A percentile compares a stretch with the other conserved stretches of the same genome.
Conservation (phyloP, 2,329 filamentous ascomycete species). For the Trichoderma sp. region DNA sequence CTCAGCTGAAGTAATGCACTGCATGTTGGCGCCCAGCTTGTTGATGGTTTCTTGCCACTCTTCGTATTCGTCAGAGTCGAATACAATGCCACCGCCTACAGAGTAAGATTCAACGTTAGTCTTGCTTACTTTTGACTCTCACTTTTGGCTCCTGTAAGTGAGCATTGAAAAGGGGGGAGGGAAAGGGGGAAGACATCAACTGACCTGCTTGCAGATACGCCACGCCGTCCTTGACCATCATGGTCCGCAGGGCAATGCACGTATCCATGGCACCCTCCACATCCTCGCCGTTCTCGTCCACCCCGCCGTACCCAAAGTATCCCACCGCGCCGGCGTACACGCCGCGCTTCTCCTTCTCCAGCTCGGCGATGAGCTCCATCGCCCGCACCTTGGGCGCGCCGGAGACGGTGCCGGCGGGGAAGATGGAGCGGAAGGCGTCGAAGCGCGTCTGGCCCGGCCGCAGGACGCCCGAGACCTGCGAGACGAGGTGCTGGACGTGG, state of each 20-base stretch:
- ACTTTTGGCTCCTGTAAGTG: not conserved
- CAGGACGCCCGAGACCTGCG: constrained; percentile 90
- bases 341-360: constrained; percentile 91
- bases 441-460: constrained; percentile 83
- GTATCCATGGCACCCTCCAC: constrained; percentile 90
- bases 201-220: constrained; percentile 83
- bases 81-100: constrained; percentile 82
- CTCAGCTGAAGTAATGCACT: constrained; percentile 84
- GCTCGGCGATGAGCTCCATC: constrained; percentile 95
- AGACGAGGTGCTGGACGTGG: constrained; percentile 96
- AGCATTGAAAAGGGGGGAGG: not conserved
- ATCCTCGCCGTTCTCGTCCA: constrained; percentile 63
- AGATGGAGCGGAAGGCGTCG: constrained; percentile 94
- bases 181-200: not conserved
- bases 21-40: constrained; percentile 88
- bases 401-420: constrained; percentile 93
- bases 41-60: constrained; percentile 95
- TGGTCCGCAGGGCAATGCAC: constrained; percentile 78
- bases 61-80: constrained; percentile 89
- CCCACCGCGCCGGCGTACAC: constrained; percentile 95
- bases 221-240: constrained; percentile 88
- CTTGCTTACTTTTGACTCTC: not conserved
- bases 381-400: constrained; percentile 94
- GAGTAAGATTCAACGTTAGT: constrained; percentile 7
- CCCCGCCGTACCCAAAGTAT: constrained; percentile 86